These are phyloP conservation scores for Diaporthe destruens DNA, from an alignment of 2,329 filamentous ascomycete species.

Conservation along the genomic window DNA sequence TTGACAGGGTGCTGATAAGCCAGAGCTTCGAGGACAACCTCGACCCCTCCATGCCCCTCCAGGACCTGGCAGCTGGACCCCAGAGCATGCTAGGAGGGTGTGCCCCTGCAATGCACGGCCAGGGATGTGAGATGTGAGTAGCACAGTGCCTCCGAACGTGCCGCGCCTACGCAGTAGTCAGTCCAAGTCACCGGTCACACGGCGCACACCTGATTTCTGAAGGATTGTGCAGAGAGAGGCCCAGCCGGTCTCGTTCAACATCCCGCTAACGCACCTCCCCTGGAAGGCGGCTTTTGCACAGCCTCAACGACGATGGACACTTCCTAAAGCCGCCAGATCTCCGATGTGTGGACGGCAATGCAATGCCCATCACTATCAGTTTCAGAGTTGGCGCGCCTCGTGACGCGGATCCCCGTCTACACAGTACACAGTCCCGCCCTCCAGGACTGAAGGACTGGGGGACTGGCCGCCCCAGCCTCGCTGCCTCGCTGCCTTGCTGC, in stretches of 20 bases:
- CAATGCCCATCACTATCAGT: conserved; percentile 41
- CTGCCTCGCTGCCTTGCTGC: neutral
- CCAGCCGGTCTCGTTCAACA: conserved; percentile 23
- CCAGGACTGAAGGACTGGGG: neutral
- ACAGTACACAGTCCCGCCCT: neutral
- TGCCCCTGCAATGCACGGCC: conserved; percentile 16
- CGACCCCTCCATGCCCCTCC: conserved; percentile 42
- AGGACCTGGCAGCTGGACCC: conserved; percentile 23
- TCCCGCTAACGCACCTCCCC: conserved; percentile 38
- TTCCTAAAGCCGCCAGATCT: conserved; percentile 41
- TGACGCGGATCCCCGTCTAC: conserved; percentile 35
- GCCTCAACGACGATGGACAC: conserved; percentile 39
- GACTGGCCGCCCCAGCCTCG: neutral
- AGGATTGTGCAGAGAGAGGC: conserved; percentile 34
- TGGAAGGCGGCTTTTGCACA: conserved; percentile 37
- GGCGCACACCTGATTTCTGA: conserved; percentile 33
- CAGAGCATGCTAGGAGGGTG: neutral
- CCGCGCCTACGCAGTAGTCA: conserved; percentile 22
- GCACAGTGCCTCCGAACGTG: conserved; percentile 37
- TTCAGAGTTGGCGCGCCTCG: conserved; percentile 39
- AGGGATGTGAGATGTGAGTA: conserved; percentile 3
- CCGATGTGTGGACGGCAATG: conserved; percentile 41
- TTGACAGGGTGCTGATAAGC: conserved; percentile 39
- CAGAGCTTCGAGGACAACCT: conserved; percentile 32
- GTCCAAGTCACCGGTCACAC: conserved; percentile 32